These are phyloP conservation scores for Limnomonas spitsbergensis DNA, from an alignment of 139 green algal species.

Conservation along the genomic window DNA sequence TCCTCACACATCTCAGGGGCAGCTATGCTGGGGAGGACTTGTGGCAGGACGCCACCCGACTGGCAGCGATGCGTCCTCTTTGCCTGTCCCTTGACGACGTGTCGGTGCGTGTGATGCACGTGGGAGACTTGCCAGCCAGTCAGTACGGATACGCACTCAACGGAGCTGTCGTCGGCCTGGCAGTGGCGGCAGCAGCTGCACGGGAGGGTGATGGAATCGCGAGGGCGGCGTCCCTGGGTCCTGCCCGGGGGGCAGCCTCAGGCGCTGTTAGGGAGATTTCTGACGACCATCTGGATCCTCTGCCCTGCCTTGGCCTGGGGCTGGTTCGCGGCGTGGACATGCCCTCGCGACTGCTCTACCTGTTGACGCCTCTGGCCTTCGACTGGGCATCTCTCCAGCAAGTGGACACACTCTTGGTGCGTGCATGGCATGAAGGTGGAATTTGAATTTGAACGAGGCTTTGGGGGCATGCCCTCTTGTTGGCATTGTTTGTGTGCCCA, in stretches of 20 bases:
- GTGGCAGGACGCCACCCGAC: slow-evolving; percentile 26
- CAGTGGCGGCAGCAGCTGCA: no score
- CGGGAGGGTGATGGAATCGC: no score
- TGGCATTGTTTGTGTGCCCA: no score
- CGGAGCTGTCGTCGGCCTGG: slow-evolving; percentile 65
- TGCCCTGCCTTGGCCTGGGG: slow-evolving; percentile 68
- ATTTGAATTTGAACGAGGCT: no score
- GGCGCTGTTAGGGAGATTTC: no score
- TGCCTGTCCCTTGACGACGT: slow-evolving; percentile 34
- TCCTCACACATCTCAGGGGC: slow-evolving; percentile 13
- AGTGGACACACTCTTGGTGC: slow-evolving; percentile 19
- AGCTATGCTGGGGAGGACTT: slow-evolving; percentile 36
- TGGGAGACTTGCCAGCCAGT: slow-evolving; percentile 11
- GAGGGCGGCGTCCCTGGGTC: no score
- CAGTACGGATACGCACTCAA: slow-evolving; percentile 61
- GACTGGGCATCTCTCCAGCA: slow-evolving; percentile 43
- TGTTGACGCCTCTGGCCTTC: slow-evolving; percentile 58
- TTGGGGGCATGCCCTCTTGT: no score
- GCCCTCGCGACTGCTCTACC: slow-evolving; percentile 27
- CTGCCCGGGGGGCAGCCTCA: no score
- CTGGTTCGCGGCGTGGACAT: slow-evolving; percentile 66
- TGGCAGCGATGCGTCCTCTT: slow-evolving; percentile 51
- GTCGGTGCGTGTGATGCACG: slow-evolving; percentile 42
- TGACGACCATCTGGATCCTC: background rate
- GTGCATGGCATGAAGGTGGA: no score